A percentile compares a stretch with the other conserved stretches of the same genome.
phyloP scores from a whole-genome alignment of 768 basidiomycete species.

The Pulveroboletus sp. region DNA sequence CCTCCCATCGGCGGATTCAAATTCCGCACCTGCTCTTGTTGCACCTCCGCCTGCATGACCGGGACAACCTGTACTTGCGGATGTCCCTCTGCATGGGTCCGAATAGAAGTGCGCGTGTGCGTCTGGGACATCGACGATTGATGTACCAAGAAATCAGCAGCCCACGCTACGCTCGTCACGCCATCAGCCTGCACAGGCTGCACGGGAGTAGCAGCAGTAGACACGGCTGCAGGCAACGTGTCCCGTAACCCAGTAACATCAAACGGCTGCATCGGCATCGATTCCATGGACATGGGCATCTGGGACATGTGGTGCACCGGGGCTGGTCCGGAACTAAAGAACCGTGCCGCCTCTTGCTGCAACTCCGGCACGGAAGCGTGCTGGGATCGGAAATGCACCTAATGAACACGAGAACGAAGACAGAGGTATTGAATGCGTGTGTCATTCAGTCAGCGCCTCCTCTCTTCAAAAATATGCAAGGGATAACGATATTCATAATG shows the following conservation, averaged over 20 bases:
- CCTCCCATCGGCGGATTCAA: constrained; percentile 2
- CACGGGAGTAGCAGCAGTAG: not conserved
- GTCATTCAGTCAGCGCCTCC: not conserved
- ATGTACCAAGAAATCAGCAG: constrained; percentile 50
- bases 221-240: constrained; percentile 14
- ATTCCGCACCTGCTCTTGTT: constrained; percentile 9
- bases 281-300: constrained; percentile 5
- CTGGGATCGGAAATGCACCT: constrained; percentile 59
- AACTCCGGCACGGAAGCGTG: constrained; percentile 36
- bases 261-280: constrained; percentile 41
- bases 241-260: constrained; percentile 47
- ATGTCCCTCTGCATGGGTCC: constrained; percentile 10
- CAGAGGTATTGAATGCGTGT: not conserved
- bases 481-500: not conserved
- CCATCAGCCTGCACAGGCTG: constrained; percentile 20
- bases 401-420: not conserved
- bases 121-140: constrained; percentile 21
- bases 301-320: constrained; percentile 26
- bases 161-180: constrained; percentile 43
- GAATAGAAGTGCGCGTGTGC: not conserved
- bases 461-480: not conserved
- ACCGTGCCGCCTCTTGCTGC: constrained; percentile 64
- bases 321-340: constrained; percentile 44
- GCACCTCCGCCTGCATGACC: constrained; percentile 8
- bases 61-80: constrained; percentile 1